Conservation (phyloP, 495 filamentous ascomycete genomes). For the Talaromyces liani region DNA sequence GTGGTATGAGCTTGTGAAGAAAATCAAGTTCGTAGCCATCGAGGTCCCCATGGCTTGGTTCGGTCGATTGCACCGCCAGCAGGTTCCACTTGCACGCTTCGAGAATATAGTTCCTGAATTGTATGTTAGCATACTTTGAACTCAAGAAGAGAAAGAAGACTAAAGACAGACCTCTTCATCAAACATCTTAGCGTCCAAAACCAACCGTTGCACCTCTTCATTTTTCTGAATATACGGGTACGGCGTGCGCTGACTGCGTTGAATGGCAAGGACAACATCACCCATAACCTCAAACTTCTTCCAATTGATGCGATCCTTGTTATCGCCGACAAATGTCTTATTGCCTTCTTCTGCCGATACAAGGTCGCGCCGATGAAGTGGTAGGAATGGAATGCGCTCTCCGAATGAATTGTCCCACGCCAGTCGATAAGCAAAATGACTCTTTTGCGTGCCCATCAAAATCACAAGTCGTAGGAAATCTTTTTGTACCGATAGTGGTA, state of each 20-base stretch:
- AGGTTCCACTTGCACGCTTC: conserved; percentile 39
- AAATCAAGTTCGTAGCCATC: conserved; percentile 24
- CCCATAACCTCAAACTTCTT: conserved; percentile 96
- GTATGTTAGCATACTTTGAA: neutral
- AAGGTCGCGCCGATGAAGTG: conserved; percentile 82
- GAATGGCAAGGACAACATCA: conserved; percentile 81
- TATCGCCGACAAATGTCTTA: conserved; percentile 70
- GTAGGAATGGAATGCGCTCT: conserved; percentile 88
- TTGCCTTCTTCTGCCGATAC: conserved; percentile 91
- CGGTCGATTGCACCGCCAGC: conserved; percentile 29
- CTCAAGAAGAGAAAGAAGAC: neutral
- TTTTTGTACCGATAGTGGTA: conserved; percentile 60
- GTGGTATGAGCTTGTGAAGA: neutral
- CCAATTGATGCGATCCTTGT: conserved; percentile 83
- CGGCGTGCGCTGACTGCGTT: conserved; percentile 79
- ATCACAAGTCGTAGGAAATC: conserved; percentile 84
- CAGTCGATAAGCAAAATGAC: conserved; percentile 86
- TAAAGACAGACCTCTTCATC: conserved; percentile 40
- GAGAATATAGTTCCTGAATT: conserved; percentile 34
- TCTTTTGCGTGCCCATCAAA: conserved; percentile 86
- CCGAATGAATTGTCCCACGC: conserved; percentile 92
- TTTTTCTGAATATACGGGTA: conserved; percentile 63
- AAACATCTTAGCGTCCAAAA: conserved; percentile 58
- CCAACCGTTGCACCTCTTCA: conserved; percentile 59
- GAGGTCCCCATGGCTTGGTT: conserved; percentile 32